Base-by-base conservation (phyloP, 2,329 filamentous ascomycete genomes). In the Colletotrichum nymphaeae region DNA sequence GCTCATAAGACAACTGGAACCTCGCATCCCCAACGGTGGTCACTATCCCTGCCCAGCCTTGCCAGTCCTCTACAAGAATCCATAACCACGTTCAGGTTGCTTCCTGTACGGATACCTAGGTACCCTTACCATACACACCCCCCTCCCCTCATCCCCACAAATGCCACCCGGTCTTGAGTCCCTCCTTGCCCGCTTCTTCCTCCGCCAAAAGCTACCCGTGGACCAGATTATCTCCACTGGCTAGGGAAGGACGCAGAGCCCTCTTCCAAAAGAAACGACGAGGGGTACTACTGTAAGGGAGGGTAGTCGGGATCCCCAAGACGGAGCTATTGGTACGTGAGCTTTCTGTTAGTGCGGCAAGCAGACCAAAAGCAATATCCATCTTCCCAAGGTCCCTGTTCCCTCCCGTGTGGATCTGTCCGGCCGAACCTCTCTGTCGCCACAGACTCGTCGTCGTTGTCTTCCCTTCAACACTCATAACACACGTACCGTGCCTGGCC, bases 201-300 rank as follows among this genome's bases (percentile, higher is more conserved):
- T 66, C 58, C 71, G 70, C 66, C 59, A 64, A 52, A 66, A 69
- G 73, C 75, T 69, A 75, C 66, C 63, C 65, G 74, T 63, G 35
- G 66, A 46, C 63, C 28, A 58, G 52, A 46, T 58, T 52, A 58
- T 32, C 37, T 72, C 49, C 37, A 74, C 58, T 63, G 64, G 56
- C 69, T 49, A 69, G 72, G 68, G 67, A 37, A 74, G 57, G 59
- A 59, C 32, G 49, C 67, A 73, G 70, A 58, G 68, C 52, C 69
- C 58, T 73, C 62, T 22, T 26, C 66, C 56, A 75, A 75, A 75
- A 75, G 73, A 72, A 75, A 75, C 66, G 69, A 73, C 69, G 69
- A 67, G 72, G 67, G 68, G 67, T 67, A 59, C 66, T 68, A 67
- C 74, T 73, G 74, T 69, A 75, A 75, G 74, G 74, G 74, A 75